Evolutionary conservation across 768 basidiomycete species (phyloP).

Genomic region (Tricholoma bakamatsutake): DNA sequence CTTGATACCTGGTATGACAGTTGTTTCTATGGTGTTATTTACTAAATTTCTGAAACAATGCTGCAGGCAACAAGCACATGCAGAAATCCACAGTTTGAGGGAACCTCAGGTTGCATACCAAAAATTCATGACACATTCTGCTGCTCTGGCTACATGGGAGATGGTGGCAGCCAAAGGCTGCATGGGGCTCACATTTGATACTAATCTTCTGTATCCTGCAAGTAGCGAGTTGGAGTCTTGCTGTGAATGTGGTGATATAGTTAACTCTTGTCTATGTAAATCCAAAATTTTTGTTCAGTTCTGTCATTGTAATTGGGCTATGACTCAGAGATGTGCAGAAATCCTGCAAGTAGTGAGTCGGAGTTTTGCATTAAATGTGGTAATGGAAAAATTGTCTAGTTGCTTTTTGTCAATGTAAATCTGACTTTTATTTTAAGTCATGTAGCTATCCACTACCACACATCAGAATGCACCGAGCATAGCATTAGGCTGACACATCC

Average conservation of each 20-base stretch:
- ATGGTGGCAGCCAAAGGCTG: background rate
- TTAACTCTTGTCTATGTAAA: too few species aligned
- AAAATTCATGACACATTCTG: background rate
- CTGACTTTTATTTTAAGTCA: too few species aligned
- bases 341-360: background rate
- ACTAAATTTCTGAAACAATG: background rate
- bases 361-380: background rate
- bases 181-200: background rate
- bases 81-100: background rate
- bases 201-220: background rate
- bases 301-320: too few species aligned
- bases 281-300: too few species aligned
- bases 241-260: background rate
- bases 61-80: background rate
- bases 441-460: too few species aligned
- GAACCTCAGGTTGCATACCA: background rate
- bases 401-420: too few species aligned
- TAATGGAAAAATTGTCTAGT: background rate
- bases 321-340: background rate
- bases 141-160: background rate
- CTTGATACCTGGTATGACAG: background rate
- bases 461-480: too few species aligned
- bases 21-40: background rate
- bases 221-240: background rate
- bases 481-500: too few species aligned